Conservation (phyloP, 2,329 filamentous ascomycete species). For the Xylaria sp. region DNA sequence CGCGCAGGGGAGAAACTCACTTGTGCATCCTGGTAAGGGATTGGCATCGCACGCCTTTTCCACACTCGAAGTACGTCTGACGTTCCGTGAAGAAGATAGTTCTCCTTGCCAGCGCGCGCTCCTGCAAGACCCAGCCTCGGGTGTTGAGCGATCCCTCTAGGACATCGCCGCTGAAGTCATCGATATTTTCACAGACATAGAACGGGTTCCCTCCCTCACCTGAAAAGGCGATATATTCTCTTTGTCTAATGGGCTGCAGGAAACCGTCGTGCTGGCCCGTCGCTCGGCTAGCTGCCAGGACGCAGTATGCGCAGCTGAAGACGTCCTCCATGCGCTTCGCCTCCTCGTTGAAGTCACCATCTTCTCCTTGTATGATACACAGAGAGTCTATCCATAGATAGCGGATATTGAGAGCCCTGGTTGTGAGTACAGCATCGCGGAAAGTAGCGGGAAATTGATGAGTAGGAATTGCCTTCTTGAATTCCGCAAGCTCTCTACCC, state of each 20-base stretch:
- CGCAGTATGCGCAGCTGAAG: constrained; percentile 45
- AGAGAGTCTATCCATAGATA: constrained; percentile 40
- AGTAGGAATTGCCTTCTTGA: constrained; percentile 28
- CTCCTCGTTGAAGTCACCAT: constrained; percentile 41
- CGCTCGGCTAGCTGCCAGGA: constrained; percentile 41
- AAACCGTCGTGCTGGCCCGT: constrained; percentile 40
- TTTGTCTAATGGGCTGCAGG: constrained; percentile 27
- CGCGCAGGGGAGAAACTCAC: constrained; percentile 42
- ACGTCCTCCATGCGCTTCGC: constrained; percentile 46
- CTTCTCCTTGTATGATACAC: constrained; percentile 36
- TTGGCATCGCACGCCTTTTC: constrained; percentile 50
- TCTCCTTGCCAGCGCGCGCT: constrained; percentile 51
- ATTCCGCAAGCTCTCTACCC: constrained; percentile 29
- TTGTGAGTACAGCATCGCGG: constrained; percentile 27
- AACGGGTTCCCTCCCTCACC: constrained; percentile 22
- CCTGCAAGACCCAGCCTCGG: constrained; percentile 55
- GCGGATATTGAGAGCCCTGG: constrained; percentile 15
- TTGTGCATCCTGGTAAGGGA: constrained; percentile 50
- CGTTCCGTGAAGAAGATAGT: constrained; percentile 52
- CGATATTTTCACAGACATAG: constrained; percentile 47
- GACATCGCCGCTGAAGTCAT: constrained; percentile 52
- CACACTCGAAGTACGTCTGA: constrained; percentile 55
- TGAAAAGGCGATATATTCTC: constrained; percentile 20
- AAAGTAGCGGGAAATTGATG: constrained; percentile 33
- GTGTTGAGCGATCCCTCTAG: constrained; percentile 46